phyloP scores from a whole-genome alignment of 2,329 filamentous ascomycete species.

The Cladosporium sp. region DNA sequence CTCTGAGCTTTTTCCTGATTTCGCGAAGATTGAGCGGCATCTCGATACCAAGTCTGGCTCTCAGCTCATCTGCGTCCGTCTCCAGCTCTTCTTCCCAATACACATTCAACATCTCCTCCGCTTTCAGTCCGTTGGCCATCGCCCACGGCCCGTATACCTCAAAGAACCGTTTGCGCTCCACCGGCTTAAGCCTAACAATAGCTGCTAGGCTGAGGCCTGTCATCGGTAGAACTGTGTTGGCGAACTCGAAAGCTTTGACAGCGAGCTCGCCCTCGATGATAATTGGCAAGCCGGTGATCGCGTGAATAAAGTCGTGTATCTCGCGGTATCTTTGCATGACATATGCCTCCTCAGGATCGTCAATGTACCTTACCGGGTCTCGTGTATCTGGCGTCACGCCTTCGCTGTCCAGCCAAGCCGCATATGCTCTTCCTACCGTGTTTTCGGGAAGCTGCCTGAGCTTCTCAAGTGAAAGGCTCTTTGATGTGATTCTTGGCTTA shows the following conservation, averaged over 20 bases:
- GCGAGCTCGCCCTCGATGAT: conserved; percentile 94
- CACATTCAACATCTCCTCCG: conserved; percentile 82
- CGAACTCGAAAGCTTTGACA: conserved; percentile 96
- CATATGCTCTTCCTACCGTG: conserved; percentile 76
- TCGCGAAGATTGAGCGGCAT: conserved; percentile 77
- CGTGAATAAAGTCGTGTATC: conserved; percentile 97
- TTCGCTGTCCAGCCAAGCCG: conserved; percentile 86
- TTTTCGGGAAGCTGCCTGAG: conserved; percentile 67
- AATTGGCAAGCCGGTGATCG: conserved; percentile 81
- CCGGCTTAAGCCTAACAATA: conserved; percentile 55
- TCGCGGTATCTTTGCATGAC: conserved; percentile 98
- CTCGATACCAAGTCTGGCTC: conserved; percentile 73
- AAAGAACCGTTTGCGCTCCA: conserved; percentile 62
- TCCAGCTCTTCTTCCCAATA: conserved; percentile 96
- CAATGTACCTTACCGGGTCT: conserved; percentile 76
- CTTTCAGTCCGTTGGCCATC: conserved; percentile 67
- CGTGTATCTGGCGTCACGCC: conserved; percentile 90
- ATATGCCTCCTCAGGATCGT: conserved; percentile 92
- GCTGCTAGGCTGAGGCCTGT: conserved; percentile 80
- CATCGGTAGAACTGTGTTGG: conserved; percentile 92
- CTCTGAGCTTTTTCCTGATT: conserved; percentile 64
- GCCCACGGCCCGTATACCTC: conserved; percentile 84
- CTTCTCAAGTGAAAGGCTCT: conserved; percentile 58
- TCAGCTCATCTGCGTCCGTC: conserved; percentile 70
- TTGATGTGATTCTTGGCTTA: conserved; percentile 78